phyloP scores from a whole-genome alignment of 805 yeast species.

The Peterozyma xylosa region DNA sequence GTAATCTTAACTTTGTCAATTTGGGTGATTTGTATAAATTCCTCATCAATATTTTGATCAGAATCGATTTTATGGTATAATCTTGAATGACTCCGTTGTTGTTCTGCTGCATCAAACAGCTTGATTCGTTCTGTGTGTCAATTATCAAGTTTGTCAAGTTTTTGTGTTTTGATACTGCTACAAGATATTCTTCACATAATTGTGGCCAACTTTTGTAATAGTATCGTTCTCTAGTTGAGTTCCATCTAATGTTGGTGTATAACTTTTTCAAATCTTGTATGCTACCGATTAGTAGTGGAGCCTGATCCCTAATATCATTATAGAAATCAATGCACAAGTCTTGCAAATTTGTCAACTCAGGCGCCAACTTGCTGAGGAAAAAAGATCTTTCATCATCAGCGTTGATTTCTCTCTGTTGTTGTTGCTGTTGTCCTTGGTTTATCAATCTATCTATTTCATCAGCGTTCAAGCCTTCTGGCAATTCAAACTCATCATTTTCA shows the following conservation, averaged over 20 bases:
- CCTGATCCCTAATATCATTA: slow-evolving; percentile 12
- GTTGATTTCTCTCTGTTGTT: too few species aligned
- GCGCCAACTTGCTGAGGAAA: slow-evolving; percentile 9
- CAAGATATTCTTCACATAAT: slow-evolving; percentile 7
- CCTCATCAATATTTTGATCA: slow-evolving; percentile 5
- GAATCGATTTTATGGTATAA: slow-evolving; percentile 5
- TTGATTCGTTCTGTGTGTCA: slow-evolving; percentile 14
- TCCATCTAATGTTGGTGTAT: slow-evolving; percentile 16
- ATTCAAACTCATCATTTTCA: too few species aligned
- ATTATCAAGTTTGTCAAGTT: slow-evolving; percentile 13
- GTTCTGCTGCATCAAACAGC: slow-evolving; percentile 1
- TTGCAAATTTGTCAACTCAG: slow-evolving; percentile 9
- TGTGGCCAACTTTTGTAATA: slow-evolving; percentile 4
- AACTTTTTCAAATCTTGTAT: slow-evolving; percentile 10
- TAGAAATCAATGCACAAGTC: slow-evolving; percentile 14
- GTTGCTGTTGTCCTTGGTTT: too few species aligned
- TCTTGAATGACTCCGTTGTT: slow-evolving; percentile 1
- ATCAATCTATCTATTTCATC: neutral
- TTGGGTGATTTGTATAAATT: slow-evolving; percentile 8
- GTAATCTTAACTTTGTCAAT: slow-evolving; percentile 13
- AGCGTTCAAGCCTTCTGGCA: neutral
- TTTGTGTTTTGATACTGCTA: slow-evolving; percentile 9
- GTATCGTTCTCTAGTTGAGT: slow-evolving; percentile 7
- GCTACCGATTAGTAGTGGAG: slow-evolving; percentile 10
- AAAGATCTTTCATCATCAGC: neutral